Conservation (phyloP, 2,329 filamentous ascomycete genomes). For the Epichloe elymi region DNA sequence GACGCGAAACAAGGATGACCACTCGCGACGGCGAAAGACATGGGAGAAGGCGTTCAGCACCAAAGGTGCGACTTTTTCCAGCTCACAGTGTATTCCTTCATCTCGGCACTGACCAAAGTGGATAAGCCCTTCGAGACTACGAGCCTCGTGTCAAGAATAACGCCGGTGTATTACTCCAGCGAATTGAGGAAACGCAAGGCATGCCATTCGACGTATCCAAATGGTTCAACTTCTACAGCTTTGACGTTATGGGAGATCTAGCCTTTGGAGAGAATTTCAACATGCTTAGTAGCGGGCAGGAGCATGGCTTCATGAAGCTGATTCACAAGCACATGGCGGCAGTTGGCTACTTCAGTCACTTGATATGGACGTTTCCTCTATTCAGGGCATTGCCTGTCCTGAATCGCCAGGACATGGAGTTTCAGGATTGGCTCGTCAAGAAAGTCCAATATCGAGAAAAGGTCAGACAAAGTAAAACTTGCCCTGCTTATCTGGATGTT, state of each 20-base stretch:
- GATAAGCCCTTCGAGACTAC: conserved; percentile 9
- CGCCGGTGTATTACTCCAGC: neutral
- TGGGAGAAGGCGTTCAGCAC: conserved; percentile 21
- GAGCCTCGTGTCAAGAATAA: conserved; percentile 13
- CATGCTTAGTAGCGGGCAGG: conserved; percentile 18
- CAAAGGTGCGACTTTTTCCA: conserved; percentile 10
- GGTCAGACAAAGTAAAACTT: neutral
- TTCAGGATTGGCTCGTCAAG: conserved; percentile 9
- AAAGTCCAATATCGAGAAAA: neutral
- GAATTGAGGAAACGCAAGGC: conserved; percentile 12
- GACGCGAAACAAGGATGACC: conserved; percentile 17
- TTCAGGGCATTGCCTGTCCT: conserved; percentile 12
- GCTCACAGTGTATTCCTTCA: neutral
- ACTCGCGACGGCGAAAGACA: conserved; percentile 18
- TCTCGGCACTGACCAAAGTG: neutral
- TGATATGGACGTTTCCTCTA: conserved; percentile 9
- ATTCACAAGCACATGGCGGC: conserved; percentile 12
- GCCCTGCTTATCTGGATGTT: neutral
- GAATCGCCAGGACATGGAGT: conserved; percentile 10
- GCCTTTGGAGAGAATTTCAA: conserved; percentile 24
- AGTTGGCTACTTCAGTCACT: conserved; percentile 13
- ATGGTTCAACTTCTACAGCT: conserved; percentile 23
- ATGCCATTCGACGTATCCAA: conserved; percentile 15
- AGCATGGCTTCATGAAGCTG: conserved; percentile 15
- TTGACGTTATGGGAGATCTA: conserved; percentile 29